Evolutionary conservation across 1,284 basidiomycete genomes (phyloP).

Genomic region (Stereum hirsutum): DNA sequence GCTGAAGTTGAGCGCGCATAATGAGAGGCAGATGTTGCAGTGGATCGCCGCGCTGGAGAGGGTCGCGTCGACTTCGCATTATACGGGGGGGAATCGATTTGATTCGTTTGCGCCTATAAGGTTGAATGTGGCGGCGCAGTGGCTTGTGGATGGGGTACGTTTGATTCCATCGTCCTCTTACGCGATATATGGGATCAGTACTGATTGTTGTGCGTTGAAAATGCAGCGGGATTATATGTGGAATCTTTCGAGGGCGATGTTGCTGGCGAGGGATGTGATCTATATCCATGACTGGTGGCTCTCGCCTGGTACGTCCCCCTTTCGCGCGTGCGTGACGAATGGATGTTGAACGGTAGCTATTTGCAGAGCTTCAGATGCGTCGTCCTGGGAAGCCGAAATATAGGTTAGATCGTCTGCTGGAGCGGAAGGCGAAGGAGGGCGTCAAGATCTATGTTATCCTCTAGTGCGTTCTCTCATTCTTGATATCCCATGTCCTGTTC

Average conservation of each 20-base stretch:
- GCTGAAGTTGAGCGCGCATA: slow-evolving; percentile 83
- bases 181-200: slow-evolving; percentile 5
- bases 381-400: slow-evolving; percentile 82
- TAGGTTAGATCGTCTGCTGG: slow-evolving; percentile 80
- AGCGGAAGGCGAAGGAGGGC: slow-evolving; percentile 91
- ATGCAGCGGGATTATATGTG: slow-evolving; percentile 89
- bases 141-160: slow-evolving; percentile 96
- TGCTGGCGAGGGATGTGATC: slow-evolving; percentile 83
- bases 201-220: slow-evolving; percentile 1
- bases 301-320: slow-evolving; percentile 52
- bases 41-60: slow-evolving; percentile 93
- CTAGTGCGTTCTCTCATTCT: slow-evolving; percentile 46
- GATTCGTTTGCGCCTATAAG: slow-evolving; percentile 93
- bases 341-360: slow-evolving; percentile 12
- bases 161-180: no score
- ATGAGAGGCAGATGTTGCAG: slow-evolving; percentile 95
- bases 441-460: slow-evolving; percentile 96
- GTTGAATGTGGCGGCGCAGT: slow-evolving; percentile 90
- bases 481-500: background rate
- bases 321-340: background rate
- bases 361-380: slow-evolving; percentile 73
- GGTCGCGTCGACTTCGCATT: slow-evolving; percentile 72
- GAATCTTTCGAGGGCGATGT: slow-evolving; percentile 92
- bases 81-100: slow-evolving; percentile 79
- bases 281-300: slow-evolving; percentile 98